Evolutionary conservation across 164 flowering plant species (phyloP).

Genomic region (Magnolia kwangsiensis): DNA sequence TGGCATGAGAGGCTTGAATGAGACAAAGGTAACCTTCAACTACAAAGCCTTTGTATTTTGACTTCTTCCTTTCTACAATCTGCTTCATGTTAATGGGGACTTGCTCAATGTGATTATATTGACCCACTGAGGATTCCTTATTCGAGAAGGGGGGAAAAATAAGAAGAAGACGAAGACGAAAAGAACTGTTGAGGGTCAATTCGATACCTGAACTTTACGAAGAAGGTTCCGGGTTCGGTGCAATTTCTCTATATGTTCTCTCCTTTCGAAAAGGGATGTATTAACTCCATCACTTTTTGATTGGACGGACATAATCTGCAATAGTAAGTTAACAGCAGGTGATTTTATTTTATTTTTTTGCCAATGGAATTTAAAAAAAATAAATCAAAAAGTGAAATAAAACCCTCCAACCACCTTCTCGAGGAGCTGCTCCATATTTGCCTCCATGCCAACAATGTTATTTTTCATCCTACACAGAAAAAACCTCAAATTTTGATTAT

Average conservation of each 20-base stretch:
- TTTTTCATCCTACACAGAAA: conserved; percentile 79
- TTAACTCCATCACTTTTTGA: conserved; percentile 95
- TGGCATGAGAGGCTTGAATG: background rate
- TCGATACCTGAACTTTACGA: conserved; percentile 90
- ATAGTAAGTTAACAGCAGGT: conserved; percentile 6
- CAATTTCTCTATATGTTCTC: conserved; percentile 95
- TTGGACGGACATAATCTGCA: conserved; percentile 93
- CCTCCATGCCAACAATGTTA: conserved; percentile 95
- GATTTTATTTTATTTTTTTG: background rate
- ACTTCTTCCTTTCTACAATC: background rate
- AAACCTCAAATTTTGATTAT: background rate
- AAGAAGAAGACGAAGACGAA: background rate
- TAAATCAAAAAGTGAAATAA: background rate
- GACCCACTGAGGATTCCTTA: no score
- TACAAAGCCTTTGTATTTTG: background rate
- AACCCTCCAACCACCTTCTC: conserved; percentile 54
- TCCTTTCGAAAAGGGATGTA: conserved; percentile 84
- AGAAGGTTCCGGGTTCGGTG: conserved; percentile 93
- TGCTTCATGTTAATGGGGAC: background rate
- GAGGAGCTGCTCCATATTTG: conserved; percentile 94
- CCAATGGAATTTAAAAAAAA: background rate
- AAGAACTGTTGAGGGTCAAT: background rate
- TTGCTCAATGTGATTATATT: no score
- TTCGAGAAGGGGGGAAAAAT: no score
- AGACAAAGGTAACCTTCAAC: background rate